Evolutionary conservation across 2,329 filamentous ascomycete genomes (phyloP).

Genomic region (Curvularia hawaiiensis): DNA sequence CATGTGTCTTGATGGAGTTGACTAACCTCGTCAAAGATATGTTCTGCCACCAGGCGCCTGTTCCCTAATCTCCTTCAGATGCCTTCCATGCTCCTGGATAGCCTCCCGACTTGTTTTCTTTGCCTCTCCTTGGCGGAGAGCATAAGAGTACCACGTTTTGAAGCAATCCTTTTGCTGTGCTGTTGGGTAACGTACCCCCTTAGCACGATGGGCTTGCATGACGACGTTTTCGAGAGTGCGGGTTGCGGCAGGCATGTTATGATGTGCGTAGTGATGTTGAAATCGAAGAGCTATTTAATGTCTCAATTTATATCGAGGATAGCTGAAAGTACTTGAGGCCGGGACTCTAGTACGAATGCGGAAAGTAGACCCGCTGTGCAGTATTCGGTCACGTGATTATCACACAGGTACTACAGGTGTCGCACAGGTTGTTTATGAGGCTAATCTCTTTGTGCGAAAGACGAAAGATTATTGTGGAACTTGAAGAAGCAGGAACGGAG

Average conservation of each 20-base stretch:
- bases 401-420: too few relatives aligned
- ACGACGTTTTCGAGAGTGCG: constrained; percentile 41
- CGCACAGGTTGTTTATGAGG: neutral
- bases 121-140: constrained; percentile 32
- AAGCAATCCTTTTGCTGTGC: constrained; percentile 41
- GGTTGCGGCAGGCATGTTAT: constrained; percentile 33
- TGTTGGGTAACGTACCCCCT: constrained; percentile 42
- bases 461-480: neutral
- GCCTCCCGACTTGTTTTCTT: constrained; percentile 25
- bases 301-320: neutral
- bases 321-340: too few relatives aligned
- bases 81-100: constrained; percentile 31
- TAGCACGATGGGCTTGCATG: constrained; percentile 43
- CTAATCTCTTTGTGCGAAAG: neutral
- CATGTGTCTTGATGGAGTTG: too few relatives aligned
- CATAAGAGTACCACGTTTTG: constrained; percentile 47
- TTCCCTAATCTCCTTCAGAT: constrained; percentile 31
- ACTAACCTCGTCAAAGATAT: constrained; percentile 30
- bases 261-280: neutral
- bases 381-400: constrained; percentile 6
- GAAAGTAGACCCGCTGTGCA: constrained; percentile 6
- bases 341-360: neutral
- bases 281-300: neutral
- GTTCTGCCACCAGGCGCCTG: constrained; percentile 36
- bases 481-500: neutral